Conservation (phyloP, 208 protist species). For the Trypanosoma congolense region DNA sequence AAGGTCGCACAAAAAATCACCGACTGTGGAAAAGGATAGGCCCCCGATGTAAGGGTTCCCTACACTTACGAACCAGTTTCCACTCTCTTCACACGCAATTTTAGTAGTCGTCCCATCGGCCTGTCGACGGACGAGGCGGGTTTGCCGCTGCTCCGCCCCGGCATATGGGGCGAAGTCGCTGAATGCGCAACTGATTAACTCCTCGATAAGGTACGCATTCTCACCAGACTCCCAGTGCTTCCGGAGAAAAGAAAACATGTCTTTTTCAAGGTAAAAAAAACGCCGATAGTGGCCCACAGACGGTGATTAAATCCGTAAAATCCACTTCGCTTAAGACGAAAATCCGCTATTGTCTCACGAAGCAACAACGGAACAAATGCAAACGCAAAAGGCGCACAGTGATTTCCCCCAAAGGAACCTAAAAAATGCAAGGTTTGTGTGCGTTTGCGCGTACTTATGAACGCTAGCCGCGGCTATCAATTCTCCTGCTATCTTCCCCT, state of each 20-base stretch:
- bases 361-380: too few species aligned
- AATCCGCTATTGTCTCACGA: too few species aligned
- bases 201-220: constrained; percentile 60
- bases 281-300: neutral
- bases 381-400: too few species aligned
- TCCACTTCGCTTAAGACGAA: too few species aligned
- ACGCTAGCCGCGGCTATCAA: too few species aligned
- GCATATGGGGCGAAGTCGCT: constrained; percentile 78
- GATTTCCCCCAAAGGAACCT: too few species aligned
- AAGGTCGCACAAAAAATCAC: constrained; percentile 30
- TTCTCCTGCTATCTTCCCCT: too few species aligned
- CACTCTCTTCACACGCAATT: constrained; percentile 39
- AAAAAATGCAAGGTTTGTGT: too few species aligned
- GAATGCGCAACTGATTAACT: constrained; percentile 60
- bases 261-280: constrained; percentile 2
- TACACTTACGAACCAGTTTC: constrained; percentile 31
- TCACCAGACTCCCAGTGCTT: constrained; percentile 41
- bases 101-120: constrained; percentile 19
- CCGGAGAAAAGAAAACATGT: constrained; percentile 16
- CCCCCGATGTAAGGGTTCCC: constrained; percentile 29
- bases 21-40: constrained; percentile 39
- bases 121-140: constrained; percentile 44
- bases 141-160: constrained; percentile 62
- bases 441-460: too few species aligned
- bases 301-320: neutral